Evolutionary conservation across 2,329 filamentous ascomycete genomes (phyloP).

Genomic region (Podosphaera aphanis): DNA sequence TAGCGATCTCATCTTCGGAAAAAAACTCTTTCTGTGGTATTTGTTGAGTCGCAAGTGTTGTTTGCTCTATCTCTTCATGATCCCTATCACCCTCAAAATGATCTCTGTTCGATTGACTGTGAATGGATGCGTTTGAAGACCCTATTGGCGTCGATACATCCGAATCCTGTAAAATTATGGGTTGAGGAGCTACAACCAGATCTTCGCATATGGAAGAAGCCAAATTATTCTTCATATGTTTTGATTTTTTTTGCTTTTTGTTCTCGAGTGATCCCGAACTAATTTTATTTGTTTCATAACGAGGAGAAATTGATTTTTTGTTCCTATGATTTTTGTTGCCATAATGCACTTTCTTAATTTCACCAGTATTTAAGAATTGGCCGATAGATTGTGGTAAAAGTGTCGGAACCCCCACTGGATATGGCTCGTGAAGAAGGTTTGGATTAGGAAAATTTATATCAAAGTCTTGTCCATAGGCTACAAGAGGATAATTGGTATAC

Average conservation of each 20-base stretch:
- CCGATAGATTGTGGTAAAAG: background rate
- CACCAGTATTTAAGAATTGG: background rate
- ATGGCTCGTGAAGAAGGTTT: background rate
- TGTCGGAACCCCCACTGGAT: background rate
- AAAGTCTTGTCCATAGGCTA: background rate
- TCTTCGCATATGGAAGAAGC: background rate
- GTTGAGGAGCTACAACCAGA: background rate
- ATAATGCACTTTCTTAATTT: background rate
- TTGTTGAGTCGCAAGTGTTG: background rate
- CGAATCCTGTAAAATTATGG: background rate
- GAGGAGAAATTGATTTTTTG: background rate
- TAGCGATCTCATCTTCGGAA: background rate
- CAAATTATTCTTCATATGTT: background rate
- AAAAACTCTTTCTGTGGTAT: background rate
- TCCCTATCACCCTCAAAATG: background rate
- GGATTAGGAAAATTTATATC: background rate
- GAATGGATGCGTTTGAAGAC: background rate
- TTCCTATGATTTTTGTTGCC: background rate
- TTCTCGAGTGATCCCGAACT: background rate
- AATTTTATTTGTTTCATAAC: background rate
- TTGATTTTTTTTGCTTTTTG: background rate
- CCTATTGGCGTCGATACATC: background rate
- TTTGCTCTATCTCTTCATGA: background rate
- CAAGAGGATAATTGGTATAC: background rate
- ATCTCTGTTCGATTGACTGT: background rate